Evolutionary conservation across 495 filamentous ascomycete species (phyloP).

Genomic region (Tuber magnatum): DNA sequence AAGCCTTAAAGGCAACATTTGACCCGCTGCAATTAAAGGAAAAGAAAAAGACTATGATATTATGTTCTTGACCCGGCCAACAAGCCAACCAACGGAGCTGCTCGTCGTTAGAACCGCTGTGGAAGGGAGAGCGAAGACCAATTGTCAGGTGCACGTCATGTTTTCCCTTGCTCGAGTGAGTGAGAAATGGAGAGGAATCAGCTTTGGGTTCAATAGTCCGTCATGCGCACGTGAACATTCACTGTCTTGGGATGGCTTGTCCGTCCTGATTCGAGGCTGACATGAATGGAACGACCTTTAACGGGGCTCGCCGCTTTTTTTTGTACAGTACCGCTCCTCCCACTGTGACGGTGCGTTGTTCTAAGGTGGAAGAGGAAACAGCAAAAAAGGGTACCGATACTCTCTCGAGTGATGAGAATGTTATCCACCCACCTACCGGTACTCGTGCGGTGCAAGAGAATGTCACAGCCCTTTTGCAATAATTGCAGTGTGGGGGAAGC

Average conservation of each 20-base stretch:
- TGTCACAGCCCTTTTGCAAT: neutral
- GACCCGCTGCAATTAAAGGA: neutral
- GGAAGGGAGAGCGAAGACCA: slow-evolving; percentile 4
- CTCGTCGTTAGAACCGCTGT: neutral
- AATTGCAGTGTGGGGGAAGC: slow-evolving; percentile 21
- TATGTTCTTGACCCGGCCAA: neutral
- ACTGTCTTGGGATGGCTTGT: slow-evolving; percentile 6
- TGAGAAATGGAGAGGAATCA: neutral
- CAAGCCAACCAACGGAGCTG: neutral
- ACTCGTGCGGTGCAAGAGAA: neutral
- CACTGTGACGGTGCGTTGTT: slow-evolving; percentile 22
- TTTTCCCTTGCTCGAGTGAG: slow-evolving; percentile 11
- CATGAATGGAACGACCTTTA: neutral
- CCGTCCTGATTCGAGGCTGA: slow-evolving; percentile 5
- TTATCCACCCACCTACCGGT: neutral
- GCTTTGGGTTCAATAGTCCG: neutral
- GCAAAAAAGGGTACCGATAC: neutral
- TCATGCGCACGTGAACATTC: slow-evolving; percentile 20
- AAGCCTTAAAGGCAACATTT: neutral
- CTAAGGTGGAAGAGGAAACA: neutral
- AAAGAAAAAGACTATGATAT: neutral
- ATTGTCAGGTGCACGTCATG: slow-evolving; percentile 36
- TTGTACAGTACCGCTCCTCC: slow-evolving; percentile 1
- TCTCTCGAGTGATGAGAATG: neutral
- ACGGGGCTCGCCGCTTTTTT: neutral